Evolutionary conservation across 768 basidiomycete species (phyloP), one percentile per base, ranked within the genome.

Genomic region (Kwoniella shandongensis): DNA sequence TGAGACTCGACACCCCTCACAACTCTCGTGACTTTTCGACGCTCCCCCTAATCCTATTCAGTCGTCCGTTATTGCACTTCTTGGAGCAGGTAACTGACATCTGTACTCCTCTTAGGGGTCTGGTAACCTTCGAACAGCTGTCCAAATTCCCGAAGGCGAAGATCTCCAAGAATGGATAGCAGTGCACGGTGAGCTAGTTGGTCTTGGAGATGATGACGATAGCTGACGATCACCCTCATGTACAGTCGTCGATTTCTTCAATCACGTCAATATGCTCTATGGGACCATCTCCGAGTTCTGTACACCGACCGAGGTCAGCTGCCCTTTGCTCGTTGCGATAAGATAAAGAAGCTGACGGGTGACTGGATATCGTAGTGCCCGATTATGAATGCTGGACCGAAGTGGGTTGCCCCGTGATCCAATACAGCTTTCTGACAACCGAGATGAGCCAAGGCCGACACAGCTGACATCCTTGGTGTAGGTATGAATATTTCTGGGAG

Each of bases 91-190:
- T n/a, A 55, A 5, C 32, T 22, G 8, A 36, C 35, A n/a, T 35
- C 91, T n/a, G n/a, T 7, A 18, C 89, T 77, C 72, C 81, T 40
- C 17, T 17, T 54, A 94, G 92, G 92, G 94, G 44, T 97, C 93
- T 8, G 96, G 96, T 6, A 98, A 98, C 79, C 79, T 99, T 60
- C 81, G 93, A 56, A 80, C 88, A 44, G 93, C 96, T 0, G 96
- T 99, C 20, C 85, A 88, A 61, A 81, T 98, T 18, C 96, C 96
- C 0, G 96, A 97, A 65, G 96, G 96, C 36, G 96, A 99, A 77
- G 96, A 99, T 75, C 77, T 85, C 67, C 94, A 93, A 65, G 96
- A 99, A 78, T 99, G 96, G 96, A 85, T 99, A n/a, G 96, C 96
- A 12, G 94, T 99, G 7, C 94, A 99, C 73, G 90, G 96, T 96